phyloP scores from a whole-genome alignment of 164 flowering plant species.

The Cinnamomum chago region DNA sequence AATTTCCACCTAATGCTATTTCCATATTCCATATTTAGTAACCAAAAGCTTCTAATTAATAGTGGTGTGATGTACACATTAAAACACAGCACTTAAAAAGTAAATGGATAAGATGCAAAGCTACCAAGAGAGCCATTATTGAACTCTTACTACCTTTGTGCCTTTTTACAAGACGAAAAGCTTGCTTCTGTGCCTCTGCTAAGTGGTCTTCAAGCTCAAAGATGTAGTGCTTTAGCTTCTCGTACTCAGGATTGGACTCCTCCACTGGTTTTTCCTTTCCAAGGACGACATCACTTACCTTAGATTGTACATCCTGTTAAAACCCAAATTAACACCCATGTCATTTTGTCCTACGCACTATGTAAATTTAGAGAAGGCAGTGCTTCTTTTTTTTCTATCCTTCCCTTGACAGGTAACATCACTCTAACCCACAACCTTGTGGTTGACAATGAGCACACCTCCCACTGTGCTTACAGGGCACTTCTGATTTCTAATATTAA shows the following conservation, averaged over 20 bases:
- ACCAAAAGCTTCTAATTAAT: neutral
- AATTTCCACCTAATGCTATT: neutral
- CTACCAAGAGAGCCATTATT: neutral
- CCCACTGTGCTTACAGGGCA: neutral
- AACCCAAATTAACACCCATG: neutral
- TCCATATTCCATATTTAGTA: neutral
- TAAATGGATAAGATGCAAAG: neutral
- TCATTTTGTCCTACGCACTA: neutral
- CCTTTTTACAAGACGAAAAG: constrained; percentile 93
- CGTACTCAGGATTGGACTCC: constrained; percentile 90
- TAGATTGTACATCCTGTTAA: constrained; percentile 87
- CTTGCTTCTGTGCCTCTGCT: constrained; percentile 97
- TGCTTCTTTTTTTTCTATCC: neutral
- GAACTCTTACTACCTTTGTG: constrained; percentile 67
- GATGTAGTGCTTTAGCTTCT: constrained; percentile 77
- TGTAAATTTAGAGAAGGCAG: neutral
- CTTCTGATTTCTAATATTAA: neutral
- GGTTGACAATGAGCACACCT: neutral
- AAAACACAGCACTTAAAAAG: neutral
- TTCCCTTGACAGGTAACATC: too few species aligned
- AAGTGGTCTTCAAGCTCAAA: constrained; percentile 95
- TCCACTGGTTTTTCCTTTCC: constrained; percentile 98
- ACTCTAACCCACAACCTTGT: too few species aligned
- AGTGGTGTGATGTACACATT: neutral
- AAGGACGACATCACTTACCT: constrained; percentile 90